Base-by-base conservation (phyloP, 2,329 filamentous ascomycete species). In the Xylariaceae sp. region DNA sequence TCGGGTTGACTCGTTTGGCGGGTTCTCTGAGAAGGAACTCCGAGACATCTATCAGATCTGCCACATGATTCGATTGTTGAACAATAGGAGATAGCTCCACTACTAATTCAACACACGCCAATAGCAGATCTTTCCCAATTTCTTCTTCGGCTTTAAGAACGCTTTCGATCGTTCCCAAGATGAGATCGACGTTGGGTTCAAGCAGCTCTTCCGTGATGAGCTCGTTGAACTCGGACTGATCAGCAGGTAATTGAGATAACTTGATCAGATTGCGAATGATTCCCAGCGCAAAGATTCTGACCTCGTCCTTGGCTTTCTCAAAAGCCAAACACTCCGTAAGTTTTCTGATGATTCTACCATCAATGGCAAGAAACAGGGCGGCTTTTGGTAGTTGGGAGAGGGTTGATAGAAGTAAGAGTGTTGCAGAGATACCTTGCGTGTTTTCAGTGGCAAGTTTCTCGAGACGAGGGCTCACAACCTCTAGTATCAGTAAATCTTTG, bases 11-110 rank as follows among this genome's bases (percentile, higher is more conserved):
- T 39, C 84, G 77, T 47, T 87, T 82, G 18, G 85, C 79, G n/a
- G 91, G 89, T 55, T 95, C 89, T 48, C 85, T 81, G 24, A 97
- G 76, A 28, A 96, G 73, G 61, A 86, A 91, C 9, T 84, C 83
- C 1, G 85, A 84, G 37, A 94, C 89, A 45, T 84, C 80, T 29
- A 95, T 79, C 43, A 96, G 75, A 34, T 84, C 83, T n/a, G 79
- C 78, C 13, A 87, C 82, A 54, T 93, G 85, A 6, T 78, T 70
- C 41, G 81, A 70, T 49, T 79, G 72, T 56, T 81, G 73, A 12
- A 93, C 80, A 39, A 88, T 75, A 3, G 81, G 79, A 2, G 87
- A 81, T 32, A 94, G 71, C 26, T 83, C 74, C n/a, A 91, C 83
- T 17, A 96, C 78, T 0, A 84, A 83, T 52, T 87, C 79, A 4